Percentiles rank a stretch among this genome's conserved stretches.
Evolutionary conservation across 768 basidiomycete species (phyloP).

Genomic region (Galerina marginata): DNA sequence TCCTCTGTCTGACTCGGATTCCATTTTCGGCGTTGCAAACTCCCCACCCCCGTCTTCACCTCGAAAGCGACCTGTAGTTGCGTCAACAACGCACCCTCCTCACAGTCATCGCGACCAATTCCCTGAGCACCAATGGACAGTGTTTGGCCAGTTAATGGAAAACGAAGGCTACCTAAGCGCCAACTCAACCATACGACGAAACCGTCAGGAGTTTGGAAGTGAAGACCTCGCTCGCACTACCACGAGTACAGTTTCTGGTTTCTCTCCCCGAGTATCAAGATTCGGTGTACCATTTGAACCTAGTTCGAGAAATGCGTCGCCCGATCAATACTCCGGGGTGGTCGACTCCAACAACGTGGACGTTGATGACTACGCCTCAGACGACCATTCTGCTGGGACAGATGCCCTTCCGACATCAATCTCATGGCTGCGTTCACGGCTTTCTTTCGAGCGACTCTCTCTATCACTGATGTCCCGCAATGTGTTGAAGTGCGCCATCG

Average conservation of each 20-base stretch:
- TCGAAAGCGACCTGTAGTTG: neutral
- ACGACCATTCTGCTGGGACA: slow-evolving; percentile 13
- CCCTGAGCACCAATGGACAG: slow-evolving; percentile 57
- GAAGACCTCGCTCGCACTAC: slow-evolving; percentile 13
- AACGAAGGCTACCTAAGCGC: slow-evolving; percentile 52
- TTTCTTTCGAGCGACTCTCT: slow-evolving; percentile 30
- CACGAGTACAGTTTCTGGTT: slow-evolving; percentile 10
- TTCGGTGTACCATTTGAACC: neutral
- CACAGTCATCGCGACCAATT: slow-evolving; percentile 17
- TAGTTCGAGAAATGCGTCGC: slow-evolving; percentile 7
- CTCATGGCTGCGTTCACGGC: too few relatives aligned
- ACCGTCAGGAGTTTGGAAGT: slow-evolving; percentile 5
- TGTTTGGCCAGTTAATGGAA: slow-evolving; percentile 77
- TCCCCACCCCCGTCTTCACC: slow-evolving; percentile 8
- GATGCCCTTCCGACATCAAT: too few relatives aligned
- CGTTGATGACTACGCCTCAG: slow-evolving; percentile 22
- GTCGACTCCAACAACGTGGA: neutral
- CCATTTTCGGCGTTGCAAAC: neutral
- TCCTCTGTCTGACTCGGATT: slow-evolving; percentile 2
- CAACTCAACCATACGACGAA: slow-evolving; percentile 13
- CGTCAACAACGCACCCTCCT: neutral
- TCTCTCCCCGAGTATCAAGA: slow-evolving; percentile 4
- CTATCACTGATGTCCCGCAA: slow-evolving; percentile 60
- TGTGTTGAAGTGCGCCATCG: slow-evolving; percentile 88
- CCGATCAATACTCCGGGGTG: neutral